A percentile compares a stretch with the other conserved stretches of the same genome.
Evolutionary conservation across 164 flowering plant species (phyloP).

Genomic region (Echeveria elegans): DNA sequence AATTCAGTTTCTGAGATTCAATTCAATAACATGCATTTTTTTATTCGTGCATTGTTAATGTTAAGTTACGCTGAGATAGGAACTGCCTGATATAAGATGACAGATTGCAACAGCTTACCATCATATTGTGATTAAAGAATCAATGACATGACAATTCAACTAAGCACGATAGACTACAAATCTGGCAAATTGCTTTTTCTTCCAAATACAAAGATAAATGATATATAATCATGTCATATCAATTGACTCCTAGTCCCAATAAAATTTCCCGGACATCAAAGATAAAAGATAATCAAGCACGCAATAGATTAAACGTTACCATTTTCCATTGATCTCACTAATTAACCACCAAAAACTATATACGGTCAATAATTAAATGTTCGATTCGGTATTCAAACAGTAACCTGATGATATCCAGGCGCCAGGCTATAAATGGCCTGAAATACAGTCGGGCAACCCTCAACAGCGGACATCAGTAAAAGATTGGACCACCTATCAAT

Average conservation of each 20-base stretch:
- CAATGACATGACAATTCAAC: not conserved
- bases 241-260: not conserved
- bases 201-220: not conserved
- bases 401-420: conserved; percentile 37
- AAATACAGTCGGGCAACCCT: not conserved
- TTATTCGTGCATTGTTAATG: not conserved
- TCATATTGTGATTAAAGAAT: no score
- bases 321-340: not conserved
- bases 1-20: not conserved
- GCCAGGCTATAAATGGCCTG: not conserved
- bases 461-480: not conserved
- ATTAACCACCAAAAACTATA: not conserved
- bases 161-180: not conserved
- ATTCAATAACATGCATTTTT: no score
- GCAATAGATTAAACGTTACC: not conserved
- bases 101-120: not conserved
- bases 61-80: not conserved
- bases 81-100: no score
- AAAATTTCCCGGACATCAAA: not conserved
- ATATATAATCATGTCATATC: not conserved
- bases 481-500: conserved; percentile 10
- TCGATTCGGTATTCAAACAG: conserved; percentile 6
- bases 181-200: not conserved
- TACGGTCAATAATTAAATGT: not conserved
- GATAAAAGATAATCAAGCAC: not conserved